Base-by-base conservation (phyloP, 2,329 filamentous ascomycete species). In the Fusarium algeriense region DNA sequence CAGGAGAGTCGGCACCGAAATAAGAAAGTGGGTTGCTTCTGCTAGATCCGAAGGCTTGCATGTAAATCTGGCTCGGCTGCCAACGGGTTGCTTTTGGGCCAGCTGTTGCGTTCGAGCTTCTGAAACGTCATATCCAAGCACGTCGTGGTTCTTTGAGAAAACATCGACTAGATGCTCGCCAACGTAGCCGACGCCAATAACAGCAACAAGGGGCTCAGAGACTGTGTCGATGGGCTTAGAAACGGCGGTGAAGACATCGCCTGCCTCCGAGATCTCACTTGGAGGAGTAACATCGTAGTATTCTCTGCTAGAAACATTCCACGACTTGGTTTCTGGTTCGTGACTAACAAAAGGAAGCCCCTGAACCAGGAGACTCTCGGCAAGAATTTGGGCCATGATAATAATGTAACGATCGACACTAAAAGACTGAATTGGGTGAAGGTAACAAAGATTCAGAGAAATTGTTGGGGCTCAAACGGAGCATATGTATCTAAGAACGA, bases 161-260 rank as follows among this genome's bases (percentile, higher is more conserved):
- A 77, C 79, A 9, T 78, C 74, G 43, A 86, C 82, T 15, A 88
- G 83, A 62, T 87, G 84, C 59, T 82, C 80, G 11, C 86, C 86
- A 7, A 88, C 85, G 72, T 87, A 88, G 43, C 86, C 86, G 19
- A 87, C 84, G 6, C 86, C 86, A 30, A 88, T 83, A 35, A 87
- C 80, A 55, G 84, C 85, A 6, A 87, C 81, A 8, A 83, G 63
- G 11, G 83, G 80, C 7, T 80, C 73, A 19, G 49, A 41, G 7
- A 38, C 43, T 8, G 49, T 10, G 35, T 71, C 60, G 45, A 75
- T 69, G 28, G 67, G 40, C 20, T 63, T 60, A 9, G 62, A 13
- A 1, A 48, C 44, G 6, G 61, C 48, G 52, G 13, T 48, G 46
- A 71, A 70, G 17, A 46, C 70, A 49, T 75, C 71, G 11, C 75